These are phyloP conservation scores for Skeletonema grethae DNA, from an alignment of 108 stramenopile genomes.

Conservation along the genomic window DNA sequence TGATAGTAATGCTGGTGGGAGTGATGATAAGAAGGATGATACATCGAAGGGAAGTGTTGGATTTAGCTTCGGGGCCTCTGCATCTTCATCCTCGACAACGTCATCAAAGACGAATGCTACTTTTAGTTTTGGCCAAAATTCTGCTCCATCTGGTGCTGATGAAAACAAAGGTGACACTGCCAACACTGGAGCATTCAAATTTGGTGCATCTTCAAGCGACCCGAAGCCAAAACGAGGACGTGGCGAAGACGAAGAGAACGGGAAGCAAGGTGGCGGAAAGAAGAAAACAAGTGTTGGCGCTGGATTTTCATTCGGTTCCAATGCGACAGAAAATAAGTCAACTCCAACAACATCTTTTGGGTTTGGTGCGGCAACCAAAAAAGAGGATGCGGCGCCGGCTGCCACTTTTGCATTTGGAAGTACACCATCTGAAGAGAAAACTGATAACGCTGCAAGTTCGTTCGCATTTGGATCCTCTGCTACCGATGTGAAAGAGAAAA, in stretches of 20 bases:
- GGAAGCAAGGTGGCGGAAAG: slow-evolving; percentile 1
- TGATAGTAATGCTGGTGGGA: background rate
- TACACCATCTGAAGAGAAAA: background rate
- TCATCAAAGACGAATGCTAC: background rate
- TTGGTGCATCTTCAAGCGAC: background rate
- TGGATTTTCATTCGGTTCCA: slow-evolving; percentile 24
- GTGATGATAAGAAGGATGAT: slow-evolving; percentile 18
- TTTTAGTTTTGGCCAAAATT: background rate
- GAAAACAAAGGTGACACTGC: slow-evolving; percentile 5
- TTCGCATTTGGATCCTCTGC: slow-evolving; percentile 6
- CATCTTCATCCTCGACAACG: slow-evolving; percentile 4
- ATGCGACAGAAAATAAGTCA: slow-evolving; percentile 1
- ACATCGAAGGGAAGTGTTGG: slow-evolving; percentile 16
- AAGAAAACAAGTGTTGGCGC: slow-evolving; percentile 25
- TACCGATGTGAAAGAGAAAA: background rate
- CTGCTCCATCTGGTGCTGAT: slow-evolving; percentile 1
- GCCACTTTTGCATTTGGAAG: slow-evolving; percentile 1
- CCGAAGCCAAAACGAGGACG: background rate
- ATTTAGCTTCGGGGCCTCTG: slow-evolving; percentile 12
- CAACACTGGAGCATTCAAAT: background rate
- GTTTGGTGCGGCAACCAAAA: slow-evolving; percentile 3
- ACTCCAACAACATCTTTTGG: slow-evolving; percentile 11
- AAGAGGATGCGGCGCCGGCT: slow-evolving; percentile 2
- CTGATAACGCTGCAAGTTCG: background rate
- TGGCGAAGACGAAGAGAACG: background rate